Percentiles rank a stretch among this genome's conserved stretches.
Conservation (phyloP, 768 basidiomycete genomes). For the Suillus luteus region DNA sequence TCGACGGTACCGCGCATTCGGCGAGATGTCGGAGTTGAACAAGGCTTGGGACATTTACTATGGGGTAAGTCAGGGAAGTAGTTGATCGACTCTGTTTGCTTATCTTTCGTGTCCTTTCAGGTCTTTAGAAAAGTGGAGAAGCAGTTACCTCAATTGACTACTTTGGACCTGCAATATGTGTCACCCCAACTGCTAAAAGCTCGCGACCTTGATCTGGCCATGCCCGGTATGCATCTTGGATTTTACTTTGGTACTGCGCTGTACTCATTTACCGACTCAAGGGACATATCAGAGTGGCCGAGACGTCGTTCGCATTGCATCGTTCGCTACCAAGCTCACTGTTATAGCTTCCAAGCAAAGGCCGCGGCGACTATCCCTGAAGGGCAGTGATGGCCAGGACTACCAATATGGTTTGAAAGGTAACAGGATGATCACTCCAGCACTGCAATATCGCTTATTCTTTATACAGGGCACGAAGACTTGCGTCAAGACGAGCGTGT, state of each 20-base stretch:
- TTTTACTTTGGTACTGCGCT: background rate
- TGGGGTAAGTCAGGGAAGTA: constrained; percentile 51
- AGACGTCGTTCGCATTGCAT: constrained; percentile 75
- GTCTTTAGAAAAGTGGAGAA: constrained; percentile 97
- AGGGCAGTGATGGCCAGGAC: constrained; percentile 90
- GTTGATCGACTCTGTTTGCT: constrained; percentile 8
- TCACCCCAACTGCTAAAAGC: constrained; percentile 90
- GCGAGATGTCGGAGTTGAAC: constrained; percentile 88
- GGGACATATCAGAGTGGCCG: constrained; percentile 93
- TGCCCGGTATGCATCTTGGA: constrained; percentile 66
- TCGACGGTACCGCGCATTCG: constrained; percentile 79
- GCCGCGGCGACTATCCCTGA: constrained; percentile 82
- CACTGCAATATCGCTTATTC: constrained; percentile 6
- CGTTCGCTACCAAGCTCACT: constrained; percentile 85
- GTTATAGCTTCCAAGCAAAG: constrained; percentile 98
- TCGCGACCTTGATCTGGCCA: constrained; percentile 89
- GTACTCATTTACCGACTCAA: constrained; percentile 27
- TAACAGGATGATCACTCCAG: constrained; percentile 25
- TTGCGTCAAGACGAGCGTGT: constrained; percentile 98
- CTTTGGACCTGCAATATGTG: constrained; percentile 94
- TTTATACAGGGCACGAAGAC: constrained; percentile 86
- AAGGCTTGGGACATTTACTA: constrained; percentile 99
- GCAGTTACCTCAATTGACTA: constrained; percentile 84
- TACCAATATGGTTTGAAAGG: constrained; percentile 94
- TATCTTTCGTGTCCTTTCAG: constrained; percentile 38